Evolutionary conservation across 75 land plant genomes (phyloP), one percentile per base, ranked within the genome.

Genomic region (Chamaecyparis obtusa): DNA sequence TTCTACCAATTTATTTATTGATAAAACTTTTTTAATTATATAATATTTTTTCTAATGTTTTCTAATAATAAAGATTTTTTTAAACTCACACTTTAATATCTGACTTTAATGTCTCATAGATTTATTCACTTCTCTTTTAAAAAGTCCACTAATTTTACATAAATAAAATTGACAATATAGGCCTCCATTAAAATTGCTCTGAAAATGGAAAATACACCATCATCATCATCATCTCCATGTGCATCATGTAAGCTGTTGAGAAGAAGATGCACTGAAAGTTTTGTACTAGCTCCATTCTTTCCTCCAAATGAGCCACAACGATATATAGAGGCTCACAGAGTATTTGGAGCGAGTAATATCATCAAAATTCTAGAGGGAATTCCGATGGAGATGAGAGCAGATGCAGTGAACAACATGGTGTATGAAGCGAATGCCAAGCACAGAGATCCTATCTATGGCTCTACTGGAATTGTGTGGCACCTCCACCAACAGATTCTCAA

Each of bases 381-480:
- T 43, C 90, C 88, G 19, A 84, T 86, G 55, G 87, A 90, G 85
- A 90, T 86, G 82, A 44, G 94, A 44, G 91, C 90, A 80, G 94
- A 91, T 60, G 93, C 94, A 19, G 94, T 90, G 16, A 93, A 89
- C 88, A 90, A 91, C 11, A 86, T 93, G 71, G 90, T 93, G 9
- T 93, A 93, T 86, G 94, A 93, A 71, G 94, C 94, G n/a, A 90
- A 89, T 16, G 93, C 94, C 5, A 87, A 93, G 49, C 85, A 90
- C 2, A 87, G 88, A 36, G 93, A 93, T 82, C 94, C 94, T 49
- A 93, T 92, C 39, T 90, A 93, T 83, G 94, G 94, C 76, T 93
- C 90, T 87, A 93, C 92, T 56, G 94, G 93, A 21, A 90, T 86
- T 67, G 90, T 92, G 57, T 90, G 86, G 49, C 37, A 89, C 17